Evolutionary conservation across 805 yeast genomes (phyloP).

Genomic region (Candida tammaniensis): DNA sequence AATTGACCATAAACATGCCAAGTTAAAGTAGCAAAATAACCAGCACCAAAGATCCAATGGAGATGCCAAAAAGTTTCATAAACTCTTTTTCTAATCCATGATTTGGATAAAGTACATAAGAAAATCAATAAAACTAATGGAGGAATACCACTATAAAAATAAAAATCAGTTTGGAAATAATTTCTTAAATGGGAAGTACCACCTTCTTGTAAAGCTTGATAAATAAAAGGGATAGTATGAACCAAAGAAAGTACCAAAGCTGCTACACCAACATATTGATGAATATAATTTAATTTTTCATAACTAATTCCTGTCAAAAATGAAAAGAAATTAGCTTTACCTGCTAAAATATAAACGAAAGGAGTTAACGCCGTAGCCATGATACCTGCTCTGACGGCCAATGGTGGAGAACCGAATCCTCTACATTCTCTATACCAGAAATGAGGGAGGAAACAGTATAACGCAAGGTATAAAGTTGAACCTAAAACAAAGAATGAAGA

Average conservation of each 20-base stretch:
- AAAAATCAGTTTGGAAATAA: slow-evolving; percentile 17
- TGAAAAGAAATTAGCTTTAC: slow-evolving; percentile 51
- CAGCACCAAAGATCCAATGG: slow-evolving; percentile 54
- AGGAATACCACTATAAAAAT: slow-evolving; percentile 42
- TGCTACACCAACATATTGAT: slow-evolving; percentile 46
- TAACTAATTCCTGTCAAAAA: slow-evolving; percentile 52
- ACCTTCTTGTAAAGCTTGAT: slow-evolving; percentile 47
- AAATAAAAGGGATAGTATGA: slow-evolving; percentile 50
- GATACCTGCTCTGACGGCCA: slow-evolving; percentile 52
- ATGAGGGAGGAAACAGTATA: slow-evolving; percentile 45
- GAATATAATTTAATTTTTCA: slow-evolving; percentile 52
- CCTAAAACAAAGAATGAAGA: slow-evolving; percentile 36
- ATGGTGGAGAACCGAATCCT: slow-evolving; percentile 59
- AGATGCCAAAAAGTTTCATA: slow-evolving; percentile 51
- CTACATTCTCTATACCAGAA: slow-evolving; percentile 50
- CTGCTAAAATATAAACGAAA: slow-evolving; percentile 47
- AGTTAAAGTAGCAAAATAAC: slow-evolving; percentile 44
- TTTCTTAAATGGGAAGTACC: slow-evolving; percentile 29
- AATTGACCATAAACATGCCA: slow-evolving; percentile 41
- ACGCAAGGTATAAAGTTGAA: slow-evolving; percentile 28
- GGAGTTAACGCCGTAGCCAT: slow-evolving; percentile 52
- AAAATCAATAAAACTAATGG: slow-evolving; percentile 45
- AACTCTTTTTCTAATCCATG: slow-evolving; percentile 33
- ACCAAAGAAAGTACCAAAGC: slow-evolving; percentile 43
- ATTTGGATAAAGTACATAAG: slow-evolving; percentile 43